Percentiles rank a stretch among this genome's conserved stretches.
Evolutionary conservation across 257 asterid species (phyloP).

Genomic region (Nyctanthes arbortristis): DNA sequence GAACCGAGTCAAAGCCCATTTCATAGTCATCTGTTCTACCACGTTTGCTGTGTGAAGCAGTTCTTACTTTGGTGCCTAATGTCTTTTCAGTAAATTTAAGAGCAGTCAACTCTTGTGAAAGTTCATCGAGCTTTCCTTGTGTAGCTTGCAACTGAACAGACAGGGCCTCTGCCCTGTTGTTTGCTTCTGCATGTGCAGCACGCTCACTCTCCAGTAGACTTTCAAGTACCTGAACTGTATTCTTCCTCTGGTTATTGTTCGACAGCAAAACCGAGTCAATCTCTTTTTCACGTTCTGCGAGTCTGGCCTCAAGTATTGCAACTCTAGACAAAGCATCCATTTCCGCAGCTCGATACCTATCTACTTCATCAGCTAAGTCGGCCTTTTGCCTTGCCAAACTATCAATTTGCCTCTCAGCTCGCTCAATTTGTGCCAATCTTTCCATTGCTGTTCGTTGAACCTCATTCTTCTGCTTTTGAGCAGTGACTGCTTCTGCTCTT

Average conservation of each 20-base stretch:
- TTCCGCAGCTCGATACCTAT: constrained; percentile 60
- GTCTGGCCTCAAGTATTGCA: constrained; percentile 60
- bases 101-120: constrained; percentile 73
- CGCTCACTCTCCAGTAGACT: constrained; percentile 74
- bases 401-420: constrained; percentile 72
- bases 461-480: constrained; percentile 75
- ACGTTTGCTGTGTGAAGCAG: constrained; percentile 79
- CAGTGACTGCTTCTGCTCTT: constrained; percentile 82
- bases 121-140: constrained; percentile 71
- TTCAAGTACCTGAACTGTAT: constrained; percentile 77
- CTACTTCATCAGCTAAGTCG: constrained; percentile 59
- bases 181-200: constrained; percentile 82
- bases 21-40: constrained; percentile 75
- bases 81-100: constrained; percentile 65
- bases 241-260: constrained; percentile 69
- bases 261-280: constrained; percentile 68
- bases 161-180: constrained; percentile 77
- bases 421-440: constrained; percentile 76
- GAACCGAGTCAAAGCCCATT: constrained; percentile 67
- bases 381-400: constrained; percentile 64
- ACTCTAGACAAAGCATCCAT: constrained; percentile 69
- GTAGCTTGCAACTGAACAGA: constrained; percentile 84
- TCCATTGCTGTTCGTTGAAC: constrained; percentile 79
- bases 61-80: constrained; percentile 55
- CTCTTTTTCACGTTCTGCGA: constrained; percentile 78